Percentiles rank a stretch among this genome's conserved stretches.
Conservation (phyloP, 2,329 filamentous ascomycete genomes). For the Cladophialophora chaetospira region DNA sequence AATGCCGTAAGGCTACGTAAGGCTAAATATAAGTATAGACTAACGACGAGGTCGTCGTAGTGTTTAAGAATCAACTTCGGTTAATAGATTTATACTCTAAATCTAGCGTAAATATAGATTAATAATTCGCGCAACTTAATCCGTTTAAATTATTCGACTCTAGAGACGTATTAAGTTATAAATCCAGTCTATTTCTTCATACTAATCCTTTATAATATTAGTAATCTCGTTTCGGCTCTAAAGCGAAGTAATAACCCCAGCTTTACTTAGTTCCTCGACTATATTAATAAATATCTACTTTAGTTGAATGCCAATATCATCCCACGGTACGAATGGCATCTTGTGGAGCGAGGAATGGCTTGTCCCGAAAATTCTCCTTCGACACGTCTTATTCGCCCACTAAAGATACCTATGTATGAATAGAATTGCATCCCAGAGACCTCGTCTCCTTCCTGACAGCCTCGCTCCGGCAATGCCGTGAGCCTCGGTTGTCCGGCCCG, state of each 20-base stretch:
- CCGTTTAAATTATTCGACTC: background rate
- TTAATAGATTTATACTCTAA: too few species aligned
- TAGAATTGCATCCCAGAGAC: background rate
- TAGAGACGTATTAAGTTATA: background rate
- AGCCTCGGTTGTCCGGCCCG: too few species aligned
- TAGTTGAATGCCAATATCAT: background rate
- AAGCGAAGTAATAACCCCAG: background rate
- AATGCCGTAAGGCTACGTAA: too few species aligned
- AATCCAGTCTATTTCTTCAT: background rate
- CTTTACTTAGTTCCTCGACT: background rate
- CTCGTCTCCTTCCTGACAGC: background rate
- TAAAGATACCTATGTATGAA: constrained; percentile 2
- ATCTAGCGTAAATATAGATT: too few species aligned
- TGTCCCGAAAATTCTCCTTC: too few species aligned
- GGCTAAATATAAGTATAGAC: too few species aligned
- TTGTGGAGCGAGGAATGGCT: too few species aligned
- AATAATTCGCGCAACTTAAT: too few species aligned
- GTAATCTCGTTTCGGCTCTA: background rate
- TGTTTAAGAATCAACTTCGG: too few species aligned
- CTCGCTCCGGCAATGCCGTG: too few species aligned
- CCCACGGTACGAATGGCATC: too few species aligned
- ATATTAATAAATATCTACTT: background rate
- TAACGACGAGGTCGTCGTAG: too few species aligned
- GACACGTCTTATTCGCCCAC: background rate
- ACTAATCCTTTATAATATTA: background rate